phyloP scores from a whole-genome alignment of 257 asterid species.

The Nicotiana attenuata region DNA sequence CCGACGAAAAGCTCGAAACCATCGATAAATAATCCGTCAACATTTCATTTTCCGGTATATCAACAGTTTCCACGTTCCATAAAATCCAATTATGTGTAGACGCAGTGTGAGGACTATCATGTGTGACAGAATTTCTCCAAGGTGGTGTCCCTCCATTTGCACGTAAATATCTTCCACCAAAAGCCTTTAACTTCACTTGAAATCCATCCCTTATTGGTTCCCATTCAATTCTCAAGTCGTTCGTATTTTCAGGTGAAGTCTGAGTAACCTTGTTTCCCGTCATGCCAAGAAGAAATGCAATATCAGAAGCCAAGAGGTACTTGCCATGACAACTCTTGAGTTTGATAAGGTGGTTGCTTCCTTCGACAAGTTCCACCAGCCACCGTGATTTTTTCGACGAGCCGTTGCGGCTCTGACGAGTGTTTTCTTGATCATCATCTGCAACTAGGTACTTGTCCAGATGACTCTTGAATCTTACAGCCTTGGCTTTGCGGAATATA shows the following conservation, averaged over 20 bases:
- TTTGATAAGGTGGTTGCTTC: conserved; percentile 6
- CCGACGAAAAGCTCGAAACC: conserved; percentile 61
- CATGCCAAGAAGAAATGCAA: conserved; percentile 62
- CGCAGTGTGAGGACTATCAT: conserved; percentile 47
- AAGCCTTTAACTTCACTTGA: conserved; percentile 55
- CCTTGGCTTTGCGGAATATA: conserved; percentile 44
- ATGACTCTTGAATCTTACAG: conserved; percentile 51
- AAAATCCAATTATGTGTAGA: conserved; percentile 59
- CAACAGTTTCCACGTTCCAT: conserved; percentile 72
- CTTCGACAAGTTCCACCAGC: conserved; percentile 10
- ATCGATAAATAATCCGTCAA: conserved; percentile 55
- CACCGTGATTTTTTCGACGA: conserved; percentile 18
- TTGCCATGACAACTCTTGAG: conserved; percentile 14
- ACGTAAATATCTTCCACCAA: conserved; percentile 56
- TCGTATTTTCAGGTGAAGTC: conserved; percentile 34
- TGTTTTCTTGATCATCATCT: conserved; percentile 39
- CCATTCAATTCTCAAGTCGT: conserved; percentile 56
- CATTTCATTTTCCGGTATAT: conserved; percentile 57
- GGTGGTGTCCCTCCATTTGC: conserved; percentile 94
- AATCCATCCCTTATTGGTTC: conserved; percentile 79
- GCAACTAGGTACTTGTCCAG: conserved; percentile 51
- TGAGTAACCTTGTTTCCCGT: conserved; percentile 64
- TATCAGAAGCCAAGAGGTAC: conserved; percentile 16
- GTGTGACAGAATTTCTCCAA: conserved; percentile 80
- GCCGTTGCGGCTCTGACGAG: conserved; percentile 42